phyloP scores from a whole-genome alignment of 2,329 filamentous ascomycete genomes.

The Zymoseptoria tritici region DNA sequence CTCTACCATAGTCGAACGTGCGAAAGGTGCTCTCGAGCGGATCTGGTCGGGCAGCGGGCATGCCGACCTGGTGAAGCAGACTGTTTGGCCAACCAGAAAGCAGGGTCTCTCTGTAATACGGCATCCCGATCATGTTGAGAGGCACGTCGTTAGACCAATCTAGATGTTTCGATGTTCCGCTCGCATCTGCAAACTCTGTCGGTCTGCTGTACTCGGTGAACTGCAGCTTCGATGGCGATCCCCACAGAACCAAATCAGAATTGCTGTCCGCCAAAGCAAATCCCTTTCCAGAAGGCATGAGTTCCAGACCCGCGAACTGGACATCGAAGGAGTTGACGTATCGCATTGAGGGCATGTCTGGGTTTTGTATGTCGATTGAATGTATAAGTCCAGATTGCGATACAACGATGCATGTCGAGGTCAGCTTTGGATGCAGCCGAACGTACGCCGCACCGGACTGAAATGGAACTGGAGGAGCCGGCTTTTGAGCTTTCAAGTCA shows the following conservation, averaged over 20 bases:
- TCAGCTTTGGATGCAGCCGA: constrained; percentile 91
- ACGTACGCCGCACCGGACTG: constrained; percentile 90
- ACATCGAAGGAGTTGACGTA: constrained; percentile 68
- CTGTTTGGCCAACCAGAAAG: constrained; percentile 86
- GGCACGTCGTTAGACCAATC: constrained; percentile 57
- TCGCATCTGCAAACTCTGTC: constrained; percentile 66
- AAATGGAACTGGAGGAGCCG: constrained; percentile 83
- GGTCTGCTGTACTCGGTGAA: constrained; percentile 77
- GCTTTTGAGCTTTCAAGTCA: constrained; percentile 82
- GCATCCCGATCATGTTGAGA: constrained; percentile 79
- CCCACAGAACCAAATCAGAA: constrained; percentile 77
- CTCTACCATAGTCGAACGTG: constrained; percentile 59
- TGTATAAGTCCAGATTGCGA: constrained; percentile 91
- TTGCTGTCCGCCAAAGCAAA: constrained; percentile 74
- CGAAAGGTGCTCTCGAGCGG: constrained; percentile 61
- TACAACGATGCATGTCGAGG: constrained; percentile 87
- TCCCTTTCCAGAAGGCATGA: constrained; percentile 81
- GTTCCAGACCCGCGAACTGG: constrained; percentile 72
- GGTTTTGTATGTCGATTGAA: constrained; percentile 90
- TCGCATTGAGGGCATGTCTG: constrained; percentile 75
- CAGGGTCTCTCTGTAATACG: constrained; percentile 81
- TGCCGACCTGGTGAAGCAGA: constrained; percentile 75
- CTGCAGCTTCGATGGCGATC: constrained; percentile 73
- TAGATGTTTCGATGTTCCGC: constrained; percentile 45
- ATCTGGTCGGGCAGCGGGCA: constrained; percentile 70